Evolutionary conservation across 2,329 filamentous ascomycete species (phyloP).

Genomic region (Fusarium paranaense): DNA sequence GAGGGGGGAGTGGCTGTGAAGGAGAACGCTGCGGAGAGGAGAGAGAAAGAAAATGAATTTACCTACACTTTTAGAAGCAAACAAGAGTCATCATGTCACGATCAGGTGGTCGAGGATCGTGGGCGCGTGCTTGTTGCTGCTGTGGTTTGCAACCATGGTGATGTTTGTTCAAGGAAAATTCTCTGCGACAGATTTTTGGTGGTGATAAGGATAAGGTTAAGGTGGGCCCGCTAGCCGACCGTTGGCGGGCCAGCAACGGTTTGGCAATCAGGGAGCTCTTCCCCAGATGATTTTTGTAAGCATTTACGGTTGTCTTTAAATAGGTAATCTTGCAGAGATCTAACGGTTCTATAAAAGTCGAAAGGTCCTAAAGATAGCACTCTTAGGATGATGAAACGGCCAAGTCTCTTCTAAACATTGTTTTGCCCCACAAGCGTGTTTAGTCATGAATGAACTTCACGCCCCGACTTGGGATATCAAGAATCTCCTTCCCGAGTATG

Average conservation of each 20-base stretch:
- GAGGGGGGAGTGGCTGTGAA: constrained; percentile 47
- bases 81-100: not conserved
- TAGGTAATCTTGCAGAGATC: not conserved
- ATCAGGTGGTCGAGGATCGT: not conserved
- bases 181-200: constrained; percentile 18
- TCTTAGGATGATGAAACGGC: not conserved
- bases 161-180: constrained; percentile 19
- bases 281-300: not conserved
- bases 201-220: constrained; percentile 6
- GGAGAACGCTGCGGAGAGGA: constrained; percentile 42
- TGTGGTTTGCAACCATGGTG: not conserved
- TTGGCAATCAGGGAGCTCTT: not conserved
- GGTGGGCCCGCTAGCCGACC: not conserved
- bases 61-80: constrained; percentile 4
- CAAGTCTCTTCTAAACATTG: not conserved
- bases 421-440: too few relatives aligned
- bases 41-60: not conserved
- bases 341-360: not conserved
- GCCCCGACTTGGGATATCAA: not conserved
- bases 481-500: too few relatives aligned
- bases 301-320: not conserved
- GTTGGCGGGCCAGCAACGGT: constrained; percentile 28
- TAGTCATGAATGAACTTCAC: not conserved
- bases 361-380: not conserved
- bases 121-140: not conserved